phyloP scores from a whole-genome alignment of 2,329 filamentous ascomycete species.

The Massarina eburnea region DNA sequence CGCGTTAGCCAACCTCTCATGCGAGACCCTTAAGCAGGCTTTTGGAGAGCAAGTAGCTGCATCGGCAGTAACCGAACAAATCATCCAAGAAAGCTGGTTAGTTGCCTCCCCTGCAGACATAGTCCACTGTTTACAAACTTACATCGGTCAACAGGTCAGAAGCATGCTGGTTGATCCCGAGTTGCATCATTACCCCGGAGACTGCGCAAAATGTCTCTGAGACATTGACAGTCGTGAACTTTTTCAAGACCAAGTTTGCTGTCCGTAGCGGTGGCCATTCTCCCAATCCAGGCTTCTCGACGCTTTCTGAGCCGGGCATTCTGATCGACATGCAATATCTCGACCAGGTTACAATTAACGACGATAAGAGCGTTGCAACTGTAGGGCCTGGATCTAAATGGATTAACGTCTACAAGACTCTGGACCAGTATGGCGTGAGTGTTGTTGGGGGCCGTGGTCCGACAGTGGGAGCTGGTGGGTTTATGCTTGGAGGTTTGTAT shows the following conservation, averaged over 20 bases:
- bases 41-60: no score
- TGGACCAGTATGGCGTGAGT: slow-evolving; percentile 3
- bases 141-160: no score
- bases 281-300: slow-evolving; percentile 6
- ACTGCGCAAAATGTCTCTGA: not conserved
- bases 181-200: not conserved
- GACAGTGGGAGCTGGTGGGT: slow-evolving; percentile 14
- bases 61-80: no score
- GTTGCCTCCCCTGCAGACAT: no score
- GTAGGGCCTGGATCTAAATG: slow-evolving; percentile 7
- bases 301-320: slow-evolving; percentile 1
- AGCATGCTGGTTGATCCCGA: slow-evolving; percentile 3
- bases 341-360: not conserved
- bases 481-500: slow-evolving; percentile 7
- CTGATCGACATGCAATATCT: slow-evolving; percentile 7
- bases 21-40: no score
- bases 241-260: slow-evolving; percentile 10
- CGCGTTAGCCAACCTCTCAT: no score
- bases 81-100: no score
- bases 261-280: slow-evolving; percentile 13
- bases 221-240: not conserved
- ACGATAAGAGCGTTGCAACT: not conserved
- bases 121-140: no score
- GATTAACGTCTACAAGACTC: slow-evolving; percentile 3
- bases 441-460: slow-evolving; percentile 10